These are phyloP conservation scores for Yamadazyma nakazawae DNA, from an alignment of 805 yeast genomes.

Conservation along the genomic window DNA sequence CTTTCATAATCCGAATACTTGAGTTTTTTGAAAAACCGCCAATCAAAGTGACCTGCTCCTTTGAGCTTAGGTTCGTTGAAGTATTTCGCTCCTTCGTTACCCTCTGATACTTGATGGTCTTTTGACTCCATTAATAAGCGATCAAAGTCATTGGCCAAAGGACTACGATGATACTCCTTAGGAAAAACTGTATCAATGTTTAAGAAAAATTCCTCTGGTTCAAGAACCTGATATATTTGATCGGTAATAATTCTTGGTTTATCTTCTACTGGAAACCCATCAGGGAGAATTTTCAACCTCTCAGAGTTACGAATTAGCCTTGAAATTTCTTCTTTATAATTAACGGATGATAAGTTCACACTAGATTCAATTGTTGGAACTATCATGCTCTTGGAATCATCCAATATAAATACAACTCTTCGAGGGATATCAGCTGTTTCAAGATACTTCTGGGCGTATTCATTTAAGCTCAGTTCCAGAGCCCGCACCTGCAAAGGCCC, in stretches of 20 bases:
- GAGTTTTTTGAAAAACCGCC: conserved; percentile 33
- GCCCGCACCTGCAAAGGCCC: not conserved
- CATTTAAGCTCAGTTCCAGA: not conserved
- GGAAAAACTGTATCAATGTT: not conserved
- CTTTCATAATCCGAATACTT: conserved; percentile 30
- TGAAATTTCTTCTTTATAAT: not conserved
- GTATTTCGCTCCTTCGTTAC: conserved; percentile 25
- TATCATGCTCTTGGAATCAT: conserved; percentile 2
- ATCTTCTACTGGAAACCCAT: not conserved
- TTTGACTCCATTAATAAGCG: not conserved
- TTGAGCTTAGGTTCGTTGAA: conserved; percentile 13
- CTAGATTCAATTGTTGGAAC: not conserved
- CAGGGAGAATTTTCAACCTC: not conserved
- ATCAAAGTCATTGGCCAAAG: conserved; percentile 1
- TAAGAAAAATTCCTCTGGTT: not conserved
- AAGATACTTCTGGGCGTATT: not conserved
- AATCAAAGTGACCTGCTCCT: conserved; percentile 30
- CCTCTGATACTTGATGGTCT: not conserved
- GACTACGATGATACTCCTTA: not conserved
- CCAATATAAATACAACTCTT: conserved; percentile 1
- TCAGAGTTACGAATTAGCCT: not conserved
- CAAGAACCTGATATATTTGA: not conserved
- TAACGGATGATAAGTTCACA: not conserved
- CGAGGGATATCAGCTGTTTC: conserved; percentile 2
- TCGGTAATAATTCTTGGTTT: not conserved